A percentile compares a stretch with the other conserved stretches of the same genome.
phyloP scores from a whole-genome alignment of 2,329 filamentous ascomycete species.

The Colletotrichum spaethianum region DNA sequence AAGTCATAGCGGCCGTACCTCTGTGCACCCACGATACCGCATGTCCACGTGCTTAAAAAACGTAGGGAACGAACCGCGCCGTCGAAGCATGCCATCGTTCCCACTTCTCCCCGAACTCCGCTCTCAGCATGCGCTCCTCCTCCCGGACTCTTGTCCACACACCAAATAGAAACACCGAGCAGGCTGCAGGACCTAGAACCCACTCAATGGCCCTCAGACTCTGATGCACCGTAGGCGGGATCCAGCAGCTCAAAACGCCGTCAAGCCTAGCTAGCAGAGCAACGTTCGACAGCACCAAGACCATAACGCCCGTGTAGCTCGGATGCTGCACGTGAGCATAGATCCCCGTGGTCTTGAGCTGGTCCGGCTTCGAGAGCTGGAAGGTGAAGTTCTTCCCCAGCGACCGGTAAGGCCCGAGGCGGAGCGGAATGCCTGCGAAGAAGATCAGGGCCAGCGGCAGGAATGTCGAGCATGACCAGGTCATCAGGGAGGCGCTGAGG shows the following conservation, averaged over 20 bases:
- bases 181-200: slow-evolving; percentile 27
- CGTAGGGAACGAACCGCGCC: slow-evolving; percentile 62
- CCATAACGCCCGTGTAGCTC: slow-evolving; percentile 61
- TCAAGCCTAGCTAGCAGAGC: slow-evolving; percentile 55
- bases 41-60: slow-evolving; percentile 49
- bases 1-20: neutral
- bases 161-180: slow-evolving; percentile 43
- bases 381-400: slow-evolving; percentile 70
- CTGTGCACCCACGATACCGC: too few relatives aligned
- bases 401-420: slow-evolving; percentile 56
- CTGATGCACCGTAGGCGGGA: slow-evolving; percentile 46
- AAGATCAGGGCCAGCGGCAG: slow-evolving; percentile 52
- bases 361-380: slow-evolving; percentile 60
- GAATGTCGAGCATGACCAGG: slow-evolving; percentile 54
- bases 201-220: slow-evolving; percentile 25
- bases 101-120: slow-evolving; percentile 63
- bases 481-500: slow-evolving; percentile 50
- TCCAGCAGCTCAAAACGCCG: slow-evolving; percentile 56
- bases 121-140: slow-evolving; percentile 65
- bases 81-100: slow-evolving; percentile 63
- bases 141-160: slow-evolving; percentile 58
- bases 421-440: slow-evolving; percentile 47
- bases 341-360: slow-evolving; percentile 61
- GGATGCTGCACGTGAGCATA: slow-evolving; percentile 67
- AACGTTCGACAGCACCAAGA: slow-evolving; percentile 51